Evolutionary conservation across 2,329 filamentous ascomycete genomes (phyloP).

Genomic region (Fusarium sp.): DNA sequence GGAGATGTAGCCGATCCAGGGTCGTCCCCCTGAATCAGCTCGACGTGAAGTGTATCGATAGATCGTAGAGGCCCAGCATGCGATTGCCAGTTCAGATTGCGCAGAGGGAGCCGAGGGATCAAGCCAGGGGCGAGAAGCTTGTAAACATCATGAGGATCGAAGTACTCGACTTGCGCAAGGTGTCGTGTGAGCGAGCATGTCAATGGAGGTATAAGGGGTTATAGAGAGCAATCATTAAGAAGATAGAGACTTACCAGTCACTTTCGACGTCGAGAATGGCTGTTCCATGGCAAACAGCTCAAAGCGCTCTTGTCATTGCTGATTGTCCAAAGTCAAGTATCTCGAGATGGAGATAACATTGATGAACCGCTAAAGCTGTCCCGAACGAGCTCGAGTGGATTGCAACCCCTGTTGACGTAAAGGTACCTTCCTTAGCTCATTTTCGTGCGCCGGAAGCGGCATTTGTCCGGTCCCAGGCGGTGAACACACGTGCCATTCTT

Average conservation of each 20-base stretch:
- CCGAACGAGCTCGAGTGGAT: conserved; percentile 38
- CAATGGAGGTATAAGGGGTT: not conserved
- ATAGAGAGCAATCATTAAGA: not conserved
- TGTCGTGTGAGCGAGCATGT: conserved; percentile 36
- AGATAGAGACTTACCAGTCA: conserved; percentile 69
- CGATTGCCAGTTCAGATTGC: conserved; percentile 97
- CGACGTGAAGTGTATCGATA: conserved; percentile 92
- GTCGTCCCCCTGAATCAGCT: conserved; percentile 77
- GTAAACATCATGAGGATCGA: conserved; percentile 91
- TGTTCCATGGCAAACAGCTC: conserved; percentile 68
- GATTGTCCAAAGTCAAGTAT: conserved; percentile 41
- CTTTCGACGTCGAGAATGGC: conserved; percentile 79
- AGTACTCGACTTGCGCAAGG: conserved; percentile 83
- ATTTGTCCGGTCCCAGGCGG: conserved; percentile 50
- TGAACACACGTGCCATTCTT: conserved; percentile 12
- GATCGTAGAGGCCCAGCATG: conserved; percentile 91
- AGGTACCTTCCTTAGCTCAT: conserved; percentile 41
- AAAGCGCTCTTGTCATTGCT: conserved; percentile 49
- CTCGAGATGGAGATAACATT: conserved; percentile 32
- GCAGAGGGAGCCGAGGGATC: conserved; percentile 82
- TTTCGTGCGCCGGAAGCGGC: conserved; percentile 44
- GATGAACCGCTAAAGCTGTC: conserved; percentile 43
- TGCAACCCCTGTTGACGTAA: conserved; percentile 37
- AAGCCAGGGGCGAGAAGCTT: conserved; percentile 83
- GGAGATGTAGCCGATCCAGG: conserved; percentile 53